Evolutionary conservation across 768 basidiomycete species (phyloP).

Genomic region (Agaricus subrufescens): DNA sequence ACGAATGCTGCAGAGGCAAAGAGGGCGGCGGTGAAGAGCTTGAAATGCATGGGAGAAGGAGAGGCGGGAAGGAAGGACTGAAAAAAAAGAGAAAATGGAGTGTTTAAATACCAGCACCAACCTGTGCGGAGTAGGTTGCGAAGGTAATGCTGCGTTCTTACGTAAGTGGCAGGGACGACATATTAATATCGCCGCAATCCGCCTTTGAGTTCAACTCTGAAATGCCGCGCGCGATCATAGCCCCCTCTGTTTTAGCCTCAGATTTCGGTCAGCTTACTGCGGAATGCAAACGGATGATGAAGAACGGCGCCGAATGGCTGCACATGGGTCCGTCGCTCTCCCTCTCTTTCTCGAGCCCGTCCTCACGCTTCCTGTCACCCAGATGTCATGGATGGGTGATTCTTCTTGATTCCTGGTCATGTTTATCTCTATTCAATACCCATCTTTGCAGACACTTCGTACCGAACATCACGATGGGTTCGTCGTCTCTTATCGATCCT

Average conservation of each 20-base stretch:
- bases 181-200: constrained; percentile 1
- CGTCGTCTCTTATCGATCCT: constrained; percentile 17
- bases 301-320: constrained; percentile 93
- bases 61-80: constrained; percentile 13
- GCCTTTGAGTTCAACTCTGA: not conserved
- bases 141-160: constrained; percentile 4
- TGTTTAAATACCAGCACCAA: constrained; percentile 2
- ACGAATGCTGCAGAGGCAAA: constrained; percentile 28
- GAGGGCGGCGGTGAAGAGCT: constrained; percentile 29
- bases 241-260: constrained; percentile 94
- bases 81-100: constrained; percentile 11
- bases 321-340: constrained; percentile 74
- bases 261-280: constrained; percentile 94
- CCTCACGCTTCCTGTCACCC: constrained; percentile 11
- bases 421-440: constrained; percentile 5
- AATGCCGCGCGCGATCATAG: constrained; percentile 91
- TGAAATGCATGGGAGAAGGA: constrained; percentile 34
- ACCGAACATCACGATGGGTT: constrained; percentile 97
- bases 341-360: not conserved
- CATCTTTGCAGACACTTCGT: constrained; percentile 77
- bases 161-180: not conserved
- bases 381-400: constrained; percentile 98
- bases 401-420: constrained; percentile 9
- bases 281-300: constrained; percentile 97
- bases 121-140: not conserved